Conservation (phyloP, 805 yeast species). For the Metschnikowia colocasiae region DNA sequence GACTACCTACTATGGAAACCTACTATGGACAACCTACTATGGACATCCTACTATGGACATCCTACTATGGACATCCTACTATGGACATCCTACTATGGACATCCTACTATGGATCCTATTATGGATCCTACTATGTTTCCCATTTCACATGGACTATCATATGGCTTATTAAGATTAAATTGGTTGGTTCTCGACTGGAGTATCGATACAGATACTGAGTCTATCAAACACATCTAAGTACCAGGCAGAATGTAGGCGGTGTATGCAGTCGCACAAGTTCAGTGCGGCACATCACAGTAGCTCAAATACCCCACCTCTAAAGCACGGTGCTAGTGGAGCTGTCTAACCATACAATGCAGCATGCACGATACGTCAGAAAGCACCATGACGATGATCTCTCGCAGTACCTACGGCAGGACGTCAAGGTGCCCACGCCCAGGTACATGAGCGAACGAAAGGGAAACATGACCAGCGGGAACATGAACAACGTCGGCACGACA, state of each 20-base stretch:
- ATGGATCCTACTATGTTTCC: too few relatives aligned
- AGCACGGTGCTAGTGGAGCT: background rate
- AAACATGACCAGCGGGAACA: conserved; percentile 14
- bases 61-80: too few relatives aligned
- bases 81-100: too few relatives aligned
- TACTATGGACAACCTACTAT: too few relatives aligned
- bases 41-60: too few relatives aligned
- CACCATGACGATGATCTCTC: conserved; percentile 9
- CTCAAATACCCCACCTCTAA: background rate
- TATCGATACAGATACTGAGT: too few relatives aligned
- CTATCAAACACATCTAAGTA: too few relatives aligned
- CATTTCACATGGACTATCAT: too few relatives aligned
- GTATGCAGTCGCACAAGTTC: background rate
- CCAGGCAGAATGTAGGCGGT: background rate
- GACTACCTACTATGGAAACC: too few relatives aligned
- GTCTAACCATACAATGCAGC: conserved; percentile 7
- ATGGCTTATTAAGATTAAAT: too few relatives aligned
- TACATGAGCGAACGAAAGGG: conserved; percentile 10
- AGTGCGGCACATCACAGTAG: background rate
- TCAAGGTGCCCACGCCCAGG: background rate
- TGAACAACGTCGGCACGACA: conserved; percentile 18
- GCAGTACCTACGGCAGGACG: conserved; percentile 15
- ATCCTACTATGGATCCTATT: too few relatives aligned
- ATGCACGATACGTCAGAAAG: conserved; percentile 8
- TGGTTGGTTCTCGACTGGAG: too few relatives aligned